Base-by-base conservation (phyloP, 345 rosid genomes). In the Syzygium aqueum region DNA sequence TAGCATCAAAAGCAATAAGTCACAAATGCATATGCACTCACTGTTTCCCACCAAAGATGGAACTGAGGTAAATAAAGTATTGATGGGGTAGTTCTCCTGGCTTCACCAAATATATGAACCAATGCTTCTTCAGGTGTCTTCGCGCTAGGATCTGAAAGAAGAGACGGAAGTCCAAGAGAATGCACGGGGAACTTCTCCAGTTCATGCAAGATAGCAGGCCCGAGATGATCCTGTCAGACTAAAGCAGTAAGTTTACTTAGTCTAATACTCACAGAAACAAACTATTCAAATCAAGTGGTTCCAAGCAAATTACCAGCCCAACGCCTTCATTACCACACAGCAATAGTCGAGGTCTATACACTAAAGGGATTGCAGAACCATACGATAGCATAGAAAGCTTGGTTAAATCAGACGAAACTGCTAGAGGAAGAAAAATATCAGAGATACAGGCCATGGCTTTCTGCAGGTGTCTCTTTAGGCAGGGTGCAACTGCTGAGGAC, bases 121-220 rank as follows among this genome's bases (percentile, higher is more conserved):
- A 97, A 84, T 43, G 99, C 99, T 92, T 97, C 99, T 92, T 97
- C 99, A 15, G 99, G 98, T 57, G 98, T 96, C 94, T 97, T 97
- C 85, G 99, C 99, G 87, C 99, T 93, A 87, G 99, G 99, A 94
- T 97, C 99, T 27, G 98, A 97, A 88, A 97, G 98, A 87, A 97
- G 98, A 88, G 99, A 95, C 19, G 99, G 94, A 92, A 97, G 99
- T 80, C 99, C 99, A 87, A 97, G 95, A 77, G 99, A 96, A 89
- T 95, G 99, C 88, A 97, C 96, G 33, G 99, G 99, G 91, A 95
- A 95, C 77, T 95, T 97, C 94, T 97, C 99, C 91, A 97, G 92
- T 90, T 97, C 98, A 90, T 97, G 99, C 85, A 97, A 90, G 90
- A 97, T 90, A 65, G 99, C 98, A 90, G 99, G 99, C 91, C 99